phyloP scores from a whole-genome alignment of 2,329 filamentous ascomycete genomes.

The Dissoconium aciculare region DNA sequence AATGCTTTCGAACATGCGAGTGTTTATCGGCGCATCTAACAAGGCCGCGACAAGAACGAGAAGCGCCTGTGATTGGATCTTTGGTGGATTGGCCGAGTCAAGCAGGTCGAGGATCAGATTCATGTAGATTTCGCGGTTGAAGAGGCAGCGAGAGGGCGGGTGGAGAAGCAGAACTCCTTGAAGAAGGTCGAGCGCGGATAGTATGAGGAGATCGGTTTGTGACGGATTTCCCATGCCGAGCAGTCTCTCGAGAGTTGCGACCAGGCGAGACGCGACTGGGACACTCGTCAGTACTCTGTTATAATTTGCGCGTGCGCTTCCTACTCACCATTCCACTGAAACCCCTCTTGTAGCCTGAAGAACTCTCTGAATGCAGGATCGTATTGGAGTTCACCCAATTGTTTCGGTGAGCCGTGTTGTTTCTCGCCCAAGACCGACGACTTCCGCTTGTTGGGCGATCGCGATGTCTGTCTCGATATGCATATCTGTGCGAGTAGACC shows the following conservation, averaged over 20 bases:
- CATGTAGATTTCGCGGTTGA: slow-evolving; percentile 85
- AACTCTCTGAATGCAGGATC: slow-evolving; percentile 91
- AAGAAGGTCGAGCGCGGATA: slow-evolving; percentile 74
- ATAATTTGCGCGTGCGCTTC: not conserved
- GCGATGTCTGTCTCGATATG: slow-evolving; percentile 41
- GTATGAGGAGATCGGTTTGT: slow-evolving; percentile 74
- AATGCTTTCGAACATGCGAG: slow-evolving; percentile 77
- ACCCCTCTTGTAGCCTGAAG: slow-evolving; percentile 90
- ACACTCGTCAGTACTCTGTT: slow-evolving; percentile 6
- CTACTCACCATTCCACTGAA: slow-evolving; percentile 73
- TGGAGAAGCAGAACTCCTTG: slow-evolving; percentile 81
- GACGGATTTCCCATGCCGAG: slow-evolving; percentile 69
- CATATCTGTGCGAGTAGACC: slow-evolving; percentile 89
- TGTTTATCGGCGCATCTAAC: slow-evolving; percentile 73
- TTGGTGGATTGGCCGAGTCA: slow-evolving; percentile 75
- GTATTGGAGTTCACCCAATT: slow-evolving; percentile 53
- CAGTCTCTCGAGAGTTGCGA: slow-evolving; percentile 72
- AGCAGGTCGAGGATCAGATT: slow-evolving; percentile 91
- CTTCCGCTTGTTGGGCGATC: slow-evolving; percentile 27
- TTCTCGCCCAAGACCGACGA: slow-evolving; percentile 16
- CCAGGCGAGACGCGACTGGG: slow-evolving; percentile 63
- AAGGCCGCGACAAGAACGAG: slow-evolving; percentile 81
- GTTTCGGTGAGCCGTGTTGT: slow-evolving; percentile 33
- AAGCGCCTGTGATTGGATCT: slow-evolving; percentile 79
- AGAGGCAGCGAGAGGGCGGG: slow-evolving; percentile 74